These are phyloP conservation scores for Microcos paniculata DNA, from an alignment of 345 rosid species.

Conservation along the genomic window DNA sequence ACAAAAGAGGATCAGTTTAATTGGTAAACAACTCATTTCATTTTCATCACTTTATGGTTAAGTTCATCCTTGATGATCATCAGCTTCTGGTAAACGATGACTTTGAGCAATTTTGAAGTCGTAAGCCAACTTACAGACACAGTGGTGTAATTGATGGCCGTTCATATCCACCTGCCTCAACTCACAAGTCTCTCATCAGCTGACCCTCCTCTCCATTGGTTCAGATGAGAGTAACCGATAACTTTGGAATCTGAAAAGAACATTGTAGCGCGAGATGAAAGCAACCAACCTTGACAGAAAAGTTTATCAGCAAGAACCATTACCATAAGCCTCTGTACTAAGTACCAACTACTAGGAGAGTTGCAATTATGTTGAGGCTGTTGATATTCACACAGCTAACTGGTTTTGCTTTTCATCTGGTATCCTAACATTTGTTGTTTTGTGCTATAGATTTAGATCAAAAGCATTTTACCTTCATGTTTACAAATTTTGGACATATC, in stretches of 20 bases:
- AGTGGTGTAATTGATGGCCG: neutral
- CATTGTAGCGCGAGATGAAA: neutral
- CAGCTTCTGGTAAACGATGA: neutral
- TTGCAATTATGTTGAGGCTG: no score
- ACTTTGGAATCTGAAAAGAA: neutral
- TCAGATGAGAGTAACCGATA: neutral
- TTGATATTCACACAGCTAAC: no score
- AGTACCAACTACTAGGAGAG: no score
- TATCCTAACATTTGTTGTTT: no score
- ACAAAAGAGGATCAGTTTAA: neutral
- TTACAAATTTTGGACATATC: no score
- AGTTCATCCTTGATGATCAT: neutral
- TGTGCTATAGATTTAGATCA: no score
- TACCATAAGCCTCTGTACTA: no score
- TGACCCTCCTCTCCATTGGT: neutral
- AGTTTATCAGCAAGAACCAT: no score
- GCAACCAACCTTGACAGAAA: neutral
- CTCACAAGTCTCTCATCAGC: neutral
- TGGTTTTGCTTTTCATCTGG: no score
- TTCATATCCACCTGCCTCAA: neutral
- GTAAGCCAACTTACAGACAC: neutral
- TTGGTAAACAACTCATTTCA: neutral
- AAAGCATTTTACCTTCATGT: no score
- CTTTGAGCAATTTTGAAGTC: neutral
- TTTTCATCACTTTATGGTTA: neutral